A percentile compares a stretch with the other conserved stretches of the same genome.
Conservation (phyloP, 345 rosid species). For the Ceriops zippeliana region DNA sequence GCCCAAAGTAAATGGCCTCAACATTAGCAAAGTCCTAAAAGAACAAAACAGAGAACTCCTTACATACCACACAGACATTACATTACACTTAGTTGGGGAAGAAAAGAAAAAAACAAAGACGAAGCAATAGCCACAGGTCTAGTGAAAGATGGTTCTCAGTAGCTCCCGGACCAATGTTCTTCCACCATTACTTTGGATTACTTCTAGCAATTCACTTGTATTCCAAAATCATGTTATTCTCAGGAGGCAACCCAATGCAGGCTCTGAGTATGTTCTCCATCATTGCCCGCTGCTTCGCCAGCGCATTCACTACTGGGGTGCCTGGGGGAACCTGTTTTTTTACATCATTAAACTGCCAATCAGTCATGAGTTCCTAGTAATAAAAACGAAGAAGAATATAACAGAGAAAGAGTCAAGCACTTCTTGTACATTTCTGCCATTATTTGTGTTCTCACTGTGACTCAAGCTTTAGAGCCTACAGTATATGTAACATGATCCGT, state of each 20-base stretch:
- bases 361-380: neutral
- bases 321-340: conserved; percentile 81
- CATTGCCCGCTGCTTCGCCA: conserved; percentile 96
- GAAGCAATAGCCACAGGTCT: neutral
- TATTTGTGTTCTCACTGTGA: too few species aligned
- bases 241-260: conserved; percentile 89
- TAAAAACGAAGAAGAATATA: neutral
- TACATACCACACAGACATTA: neutral
- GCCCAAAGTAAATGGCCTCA: conserved; percentile 3
- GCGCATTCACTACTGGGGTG: conserved; percentile 92
- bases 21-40: neutral
- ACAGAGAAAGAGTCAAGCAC: neutral
- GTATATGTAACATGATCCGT: too few species aligned
- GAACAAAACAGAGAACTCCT: neutral
- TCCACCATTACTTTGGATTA: neutral
- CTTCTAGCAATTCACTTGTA: conserved; percentile 54
- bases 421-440: too few species aligned
- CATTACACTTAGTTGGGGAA: neutral
- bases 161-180: conserved; percentile 1
- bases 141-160: conserved; percentile 3
- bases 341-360: neutral
- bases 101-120: neutral
- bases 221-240: conserved; percentile 98
- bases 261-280: conserved; percentile 94
- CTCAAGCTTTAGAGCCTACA: too few species aligned